Base-by-base conservation (phyloP, 306 rosid genomes). In the Astragalus membranaceus region DNA sequence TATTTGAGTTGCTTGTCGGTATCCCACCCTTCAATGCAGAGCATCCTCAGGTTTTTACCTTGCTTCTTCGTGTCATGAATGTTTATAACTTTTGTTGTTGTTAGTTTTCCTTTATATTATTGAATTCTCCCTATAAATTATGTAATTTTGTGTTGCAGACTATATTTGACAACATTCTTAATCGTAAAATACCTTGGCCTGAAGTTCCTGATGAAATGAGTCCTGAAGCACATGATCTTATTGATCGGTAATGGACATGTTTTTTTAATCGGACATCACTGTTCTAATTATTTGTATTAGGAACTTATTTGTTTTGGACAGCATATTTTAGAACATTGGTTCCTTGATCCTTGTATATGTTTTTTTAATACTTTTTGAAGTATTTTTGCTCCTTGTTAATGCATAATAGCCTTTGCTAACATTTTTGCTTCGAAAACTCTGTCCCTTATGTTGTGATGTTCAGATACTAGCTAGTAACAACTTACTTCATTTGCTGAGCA, bases 1-100 rank as follows among this genome's bases (percentile, higher is more conserved):
- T 95, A 81, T 95, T 91, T 80, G 99, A 95, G 83, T 80, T 95
- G 79, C 87, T 95, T 81, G 97, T 95, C 77, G 99, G 99, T 46
- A 87, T 95, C 82, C 99, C 99, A 61, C 99, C 99, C 74, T 95
- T 95, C 84, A 91, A 95, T 81, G 96, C 97, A 0, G 97, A 86
- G 82, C 99, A 95, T 86, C 97, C 99, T 80, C 99, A 95, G 96
- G 99, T 93, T 66, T 70, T 30, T 54, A 41, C 60, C 10, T 55
- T 77, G 41, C 78, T 15, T 77, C 64, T 70, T 53, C 10, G 7
- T 48, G 32, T 4, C 43, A 36, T 53, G 29, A 70, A 23, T 67
- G 16, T 67, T 29, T 58, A 20, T 60, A 10, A 65, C 66, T 59
- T 75, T 47, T 52, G 47, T 13, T 68, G 11, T 26, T 66, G 53